These are phyloP conservation scores for Chloropicon primus DNA, from an alignment of 139 green algal genomes.

Conservation along the genomic window DNA sequence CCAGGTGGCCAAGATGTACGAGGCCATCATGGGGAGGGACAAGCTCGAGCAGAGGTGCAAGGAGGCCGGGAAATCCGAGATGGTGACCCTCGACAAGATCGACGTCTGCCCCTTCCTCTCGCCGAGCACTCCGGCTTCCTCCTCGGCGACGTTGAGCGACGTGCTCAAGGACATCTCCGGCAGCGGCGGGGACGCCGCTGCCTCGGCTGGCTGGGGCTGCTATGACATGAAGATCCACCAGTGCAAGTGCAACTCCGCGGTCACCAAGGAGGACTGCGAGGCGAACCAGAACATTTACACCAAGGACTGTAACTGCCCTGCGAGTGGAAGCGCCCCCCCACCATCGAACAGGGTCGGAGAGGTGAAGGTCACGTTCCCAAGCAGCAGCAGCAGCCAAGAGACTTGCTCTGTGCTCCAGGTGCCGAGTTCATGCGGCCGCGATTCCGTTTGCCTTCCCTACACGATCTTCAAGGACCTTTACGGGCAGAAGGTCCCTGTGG, in stretches of 20 bases:
- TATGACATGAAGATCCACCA: background rate
- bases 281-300: background rate
- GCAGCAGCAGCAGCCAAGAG: no score
- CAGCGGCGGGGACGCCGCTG: background rate
- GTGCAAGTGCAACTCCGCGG: background rate
- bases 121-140: no score
- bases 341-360: no score
- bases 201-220: background rate
- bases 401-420: background rate
- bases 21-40: background rate
- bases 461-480: background rate
- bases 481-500: background rate
- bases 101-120: background rate
- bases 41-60: background rate
- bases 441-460: background rate
- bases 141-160: no score
- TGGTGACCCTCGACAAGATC: background rate
- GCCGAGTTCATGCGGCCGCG: background rate
- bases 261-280: background rate
- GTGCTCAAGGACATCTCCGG: no score
- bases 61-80: background rate
- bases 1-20: conserved; percentile 8
- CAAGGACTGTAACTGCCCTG: background rate
- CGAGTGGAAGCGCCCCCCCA: background rate
- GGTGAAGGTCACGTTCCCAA: no score